These are phyloP conservation scores for Neocucurbitaria cava DNA, from an alignment of 2,329 filamentous ascomycete species.

Conservation along the genomic window DNA sequence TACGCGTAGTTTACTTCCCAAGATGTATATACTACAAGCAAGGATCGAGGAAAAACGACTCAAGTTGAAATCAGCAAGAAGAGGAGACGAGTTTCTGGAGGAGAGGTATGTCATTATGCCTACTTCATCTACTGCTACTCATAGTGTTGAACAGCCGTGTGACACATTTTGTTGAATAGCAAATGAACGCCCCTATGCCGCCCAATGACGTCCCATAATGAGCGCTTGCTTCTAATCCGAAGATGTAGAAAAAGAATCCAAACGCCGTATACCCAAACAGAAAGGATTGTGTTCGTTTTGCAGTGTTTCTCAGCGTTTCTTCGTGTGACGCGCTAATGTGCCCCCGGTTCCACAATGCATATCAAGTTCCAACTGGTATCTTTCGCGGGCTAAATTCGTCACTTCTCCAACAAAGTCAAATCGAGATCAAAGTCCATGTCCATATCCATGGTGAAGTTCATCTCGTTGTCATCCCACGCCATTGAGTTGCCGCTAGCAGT, in stretches of 20 bases:
- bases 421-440: slow-evolving; percentile 32
- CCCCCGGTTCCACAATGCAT: not conserved
- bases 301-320: not conserved
- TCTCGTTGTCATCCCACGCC: slow-evolving; percentile 40
- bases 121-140: not conserved
- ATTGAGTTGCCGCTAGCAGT: slow-evolving; percentile 11
- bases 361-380: not conserved
- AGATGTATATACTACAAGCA: too few relatives aligned
- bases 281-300: too few relatives aligned
- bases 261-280: not conserved
- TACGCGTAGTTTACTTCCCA: too few relatives aligned
- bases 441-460: slow-evolving; percentile 43
- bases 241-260: not conserved
- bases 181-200: not conserved
- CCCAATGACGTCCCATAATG: not conserved
- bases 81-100: too few relatives aligned
- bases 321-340: not conserved
- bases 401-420: slow-evolving; percentile 9
- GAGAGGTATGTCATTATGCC: not conserved
- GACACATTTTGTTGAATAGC: not conserved
- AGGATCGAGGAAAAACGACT: too few relatives aligned
- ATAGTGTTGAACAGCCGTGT: not conserved
- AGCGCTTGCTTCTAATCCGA: not conserved
- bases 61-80: too few relatives aligned
- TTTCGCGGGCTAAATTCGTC: not conserved